Evolutionary conservation across 2,329 filamentous ascomycete species (phyloP).

Genomic region (Lomentospora prolificans): DNA sequence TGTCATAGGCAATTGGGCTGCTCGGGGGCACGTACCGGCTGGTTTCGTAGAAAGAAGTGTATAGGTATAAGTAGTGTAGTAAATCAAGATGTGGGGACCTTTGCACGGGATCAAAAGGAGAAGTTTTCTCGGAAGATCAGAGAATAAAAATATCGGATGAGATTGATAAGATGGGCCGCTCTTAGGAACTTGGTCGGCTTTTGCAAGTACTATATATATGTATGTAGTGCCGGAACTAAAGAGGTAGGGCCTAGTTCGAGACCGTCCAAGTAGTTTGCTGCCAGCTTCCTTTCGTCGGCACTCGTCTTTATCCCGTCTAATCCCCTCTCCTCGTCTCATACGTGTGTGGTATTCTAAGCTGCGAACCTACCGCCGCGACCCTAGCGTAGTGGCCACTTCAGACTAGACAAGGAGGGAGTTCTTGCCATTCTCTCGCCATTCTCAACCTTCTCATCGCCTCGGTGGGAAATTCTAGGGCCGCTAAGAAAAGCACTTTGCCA

Average conservation of each 20-base stretch:
- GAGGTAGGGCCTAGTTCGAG: no score
- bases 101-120: neutral
- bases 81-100: neutral
- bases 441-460: no score
- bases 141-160: neutral
- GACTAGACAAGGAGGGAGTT: neutral
- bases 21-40: no score
- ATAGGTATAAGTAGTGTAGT: neutral
- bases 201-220: neutral
- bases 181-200: neutral
- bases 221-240: no score
- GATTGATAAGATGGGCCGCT: constrained; percentile 1
- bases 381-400: neutral
- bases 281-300: no score
- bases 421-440: neutral
- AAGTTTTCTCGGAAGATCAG: neutral
- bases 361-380: no score
- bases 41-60: neutral
- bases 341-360: no score
- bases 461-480: neutral
- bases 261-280: no score
- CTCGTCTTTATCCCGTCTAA: no score
- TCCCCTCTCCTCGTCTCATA: no score
- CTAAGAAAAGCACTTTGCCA: neutral
- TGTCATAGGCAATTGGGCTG: neutral